Percentiles rank a stretch among this genome's conserved stretches.
These are phyloP conservation scores for Irpex lacteus DNA, from an alignment of 1,284 basidiomycete genomes.

Conservation along the genomic window DNA sequence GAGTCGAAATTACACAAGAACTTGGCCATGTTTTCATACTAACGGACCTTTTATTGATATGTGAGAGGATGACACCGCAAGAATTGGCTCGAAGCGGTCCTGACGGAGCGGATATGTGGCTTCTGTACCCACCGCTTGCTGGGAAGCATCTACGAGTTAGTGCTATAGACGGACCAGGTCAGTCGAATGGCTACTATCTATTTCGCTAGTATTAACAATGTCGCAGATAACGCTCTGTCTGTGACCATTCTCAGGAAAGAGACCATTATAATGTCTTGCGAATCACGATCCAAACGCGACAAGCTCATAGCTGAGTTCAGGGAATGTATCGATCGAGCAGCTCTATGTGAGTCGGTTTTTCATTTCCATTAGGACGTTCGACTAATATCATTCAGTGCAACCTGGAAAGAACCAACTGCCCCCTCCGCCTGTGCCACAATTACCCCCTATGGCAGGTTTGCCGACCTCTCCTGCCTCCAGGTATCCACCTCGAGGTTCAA, in stretches of 20 bases:
- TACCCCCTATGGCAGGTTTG: constrained; percentile 14
- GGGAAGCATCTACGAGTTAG: constrained; percentile 87
- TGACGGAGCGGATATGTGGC: constrained; percentile 82
- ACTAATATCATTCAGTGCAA: constrained; percentile 41
- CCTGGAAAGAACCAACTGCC: constrained; percentile 48
- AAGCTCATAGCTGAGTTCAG: constrained; percentile 72
- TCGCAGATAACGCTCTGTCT: constrained; percentile 66
- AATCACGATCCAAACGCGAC: constrained; percentile 64
- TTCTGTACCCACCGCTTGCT: constrained; percentile 93
- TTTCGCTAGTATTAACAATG: constrained; percentile 6
- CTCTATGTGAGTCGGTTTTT: constrained; percentile 50
- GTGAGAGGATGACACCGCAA: constrained; percentile 74
- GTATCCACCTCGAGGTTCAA: not conserved
- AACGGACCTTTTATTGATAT: constrained; percentile 89
- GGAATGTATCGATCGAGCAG: constrained; percentile 84
- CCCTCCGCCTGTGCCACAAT: constrained; percentile 24
- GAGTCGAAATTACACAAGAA: constrained; percentile 68
- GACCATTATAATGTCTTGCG: constrained; percentile 65
- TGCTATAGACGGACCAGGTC: constrained; percentile 60
- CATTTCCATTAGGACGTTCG: not conserved
- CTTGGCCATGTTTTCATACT: constrained; percentile 88
- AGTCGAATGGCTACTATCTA: constrained; percentile 18
- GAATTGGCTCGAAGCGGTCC: constrained; percentile 51
- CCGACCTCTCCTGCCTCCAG: not conserved
- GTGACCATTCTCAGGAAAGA: constrained; percentile 91